Conservation (phyloP, 31 red algal species). For the Porphyra umbilicalis region DNA sequence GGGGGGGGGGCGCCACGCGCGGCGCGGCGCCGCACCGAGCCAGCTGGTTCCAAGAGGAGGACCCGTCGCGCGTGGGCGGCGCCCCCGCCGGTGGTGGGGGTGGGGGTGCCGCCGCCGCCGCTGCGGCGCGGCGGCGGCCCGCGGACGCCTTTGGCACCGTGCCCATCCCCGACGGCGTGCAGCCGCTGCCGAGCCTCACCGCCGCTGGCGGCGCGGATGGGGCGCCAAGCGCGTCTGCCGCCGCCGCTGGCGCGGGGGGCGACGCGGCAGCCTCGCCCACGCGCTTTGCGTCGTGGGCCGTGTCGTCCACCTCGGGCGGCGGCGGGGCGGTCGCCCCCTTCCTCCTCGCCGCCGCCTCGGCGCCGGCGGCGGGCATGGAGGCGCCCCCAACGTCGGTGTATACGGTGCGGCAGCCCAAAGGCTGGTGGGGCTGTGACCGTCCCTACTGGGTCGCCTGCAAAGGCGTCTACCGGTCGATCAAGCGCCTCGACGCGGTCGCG, state of each 20-base stretch:
- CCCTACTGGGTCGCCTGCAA: slow-evolving; percentile 42
- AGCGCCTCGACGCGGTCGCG: slow-evolving; percentile 21
- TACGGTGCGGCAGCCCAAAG: slow-evolving; percentile 16
- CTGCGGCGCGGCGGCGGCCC: not conserved
- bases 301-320: not conserved
- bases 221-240: not conserved
- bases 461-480: slow-evolving; percentile 50
- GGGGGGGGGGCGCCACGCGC: not conserved
- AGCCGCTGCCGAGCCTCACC: not conserved
- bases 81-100: not conserved
- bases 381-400: slow-evolving; percentile 14
- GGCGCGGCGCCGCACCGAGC: not conserved
- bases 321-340: not conserved
- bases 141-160: not conserved
- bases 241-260: not conserved
- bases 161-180: not conserved
- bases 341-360: not conserved
- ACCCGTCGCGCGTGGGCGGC: not conserved
- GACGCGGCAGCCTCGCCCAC: not conserved
- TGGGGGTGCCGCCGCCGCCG: not conserved
- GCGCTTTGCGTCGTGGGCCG: not conserved
- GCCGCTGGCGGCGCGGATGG: not conserved
- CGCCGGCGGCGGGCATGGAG: not conserved
- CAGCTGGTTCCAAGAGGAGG: not conserved
- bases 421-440: slow-evolving; percentile 46